Evolutionary conservation across 345 rosid species (phyloP), one percentile per base, ranked within the genome.

Genomic region (Eucalyptus cloeziana): DNA sequence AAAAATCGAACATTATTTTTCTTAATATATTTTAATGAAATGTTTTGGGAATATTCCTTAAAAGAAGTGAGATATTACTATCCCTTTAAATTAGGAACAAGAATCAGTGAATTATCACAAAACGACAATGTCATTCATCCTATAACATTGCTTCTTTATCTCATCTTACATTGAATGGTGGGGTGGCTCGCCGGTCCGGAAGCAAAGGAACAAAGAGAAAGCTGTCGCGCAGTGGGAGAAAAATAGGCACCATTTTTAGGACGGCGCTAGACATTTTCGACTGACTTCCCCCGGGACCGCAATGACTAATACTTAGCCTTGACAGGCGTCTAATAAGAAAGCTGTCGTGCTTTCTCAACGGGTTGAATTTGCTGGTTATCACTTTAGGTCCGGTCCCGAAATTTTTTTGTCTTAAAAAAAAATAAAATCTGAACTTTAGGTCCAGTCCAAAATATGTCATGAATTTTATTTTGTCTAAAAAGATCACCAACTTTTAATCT

Each of bases 311-410:
- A 21, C 15, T 76, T 76, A 52, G 13, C 83, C 47, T 40, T 6
- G 83, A 37, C 27, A 71, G 7, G 45, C 8, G 45, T 5, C 7
- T 40, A 4, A 10, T 56, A 56, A 56, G 30, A 40, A 52, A 52
- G 21, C 21, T 21, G 8, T 10, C 10, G 10, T 52, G 58, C 25
- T 8, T 2, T 21, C 2, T 52, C 25, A 21, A 21, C 10, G 5
- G 10, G 58, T 52, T 52, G 58, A 52, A 52, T 52, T 52, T 52
- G 0, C 58, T 52, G 58, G 25, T 8, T 52, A 21, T 21, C 25
- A 52, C 58, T 21, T 7, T 19, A 52, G 58, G 1, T 52, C 5
- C 2, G 0, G 58, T 52, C 58, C 24, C 0, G 2, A 52, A 52
- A 10, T 19, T 52, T 3, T 52, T 52, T 52, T 52, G 0, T 52